A percentile compares a stretch with the other conserved stretches of the same genome.
Conservation (phyloP, 345 rosid species). For the Rubroshorea leprosula region DNA sequence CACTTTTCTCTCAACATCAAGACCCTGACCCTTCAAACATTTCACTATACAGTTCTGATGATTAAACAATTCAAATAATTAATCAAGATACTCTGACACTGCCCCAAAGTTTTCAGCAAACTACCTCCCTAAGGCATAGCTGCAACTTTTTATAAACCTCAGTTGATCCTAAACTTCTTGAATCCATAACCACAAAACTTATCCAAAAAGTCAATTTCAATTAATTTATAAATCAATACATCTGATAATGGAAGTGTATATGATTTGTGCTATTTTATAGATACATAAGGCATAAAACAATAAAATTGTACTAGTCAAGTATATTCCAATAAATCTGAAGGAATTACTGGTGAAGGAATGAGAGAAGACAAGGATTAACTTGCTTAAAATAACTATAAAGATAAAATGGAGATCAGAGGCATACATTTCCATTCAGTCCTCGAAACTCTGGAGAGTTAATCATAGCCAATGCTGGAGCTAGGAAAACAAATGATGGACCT, state of each 20-base stretch:
- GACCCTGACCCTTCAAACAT: no score
- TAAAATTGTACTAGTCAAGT: no score
- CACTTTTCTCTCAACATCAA: not conserved
- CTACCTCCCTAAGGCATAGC: not conserved
- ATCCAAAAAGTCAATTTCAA: no score
- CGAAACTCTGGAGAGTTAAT: constrained; percentile 88
- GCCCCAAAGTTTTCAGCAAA: not conserved
- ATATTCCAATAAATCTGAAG: no score
- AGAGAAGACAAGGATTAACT: not conserved
- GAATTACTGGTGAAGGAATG: no score
- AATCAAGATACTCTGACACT: not conserved
- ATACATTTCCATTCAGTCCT: constrained; percentile 84
- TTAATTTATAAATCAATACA: no score
- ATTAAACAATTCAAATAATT: not conserved
- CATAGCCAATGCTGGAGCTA: constrained; percentile 82
- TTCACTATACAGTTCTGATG: not conserved
- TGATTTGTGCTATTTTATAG: no score
- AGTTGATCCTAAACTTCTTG: no score
- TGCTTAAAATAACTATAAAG: not conserved
- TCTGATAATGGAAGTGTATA: no score
- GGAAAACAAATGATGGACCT: constrained; percentile 88
- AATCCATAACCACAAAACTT: no score
- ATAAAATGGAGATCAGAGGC: constrained; percentile 18
- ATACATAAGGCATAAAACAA: no score
- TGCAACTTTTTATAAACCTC: no score